Base-by-base conservation (phyloP, 148 eudicot genomes). In the Persicaria tinctoria region DNA sequence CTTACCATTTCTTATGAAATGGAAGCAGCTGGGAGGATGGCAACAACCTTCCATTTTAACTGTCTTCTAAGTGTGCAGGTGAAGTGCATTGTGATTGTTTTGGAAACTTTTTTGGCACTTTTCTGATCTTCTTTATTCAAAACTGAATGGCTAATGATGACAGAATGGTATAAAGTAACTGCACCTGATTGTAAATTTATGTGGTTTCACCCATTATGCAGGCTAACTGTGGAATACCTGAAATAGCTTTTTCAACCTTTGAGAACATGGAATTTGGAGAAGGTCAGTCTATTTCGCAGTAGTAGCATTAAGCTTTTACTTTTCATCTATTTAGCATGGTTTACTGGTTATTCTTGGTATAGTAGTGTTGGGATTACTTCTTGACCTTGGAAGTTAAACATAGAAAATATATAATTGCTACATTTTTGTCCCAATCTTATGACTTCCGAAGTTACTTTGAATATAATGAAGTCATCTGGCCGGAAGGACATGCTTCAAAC, bases 151-250 rank as follows among this genome's bases (percentile, higher is more conserved):
- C 70, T 66, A 4, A 3, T 13, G 70, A 41, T 41, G 70, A 41
- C 70, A 38, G 68, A 8, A 27, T 62, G 68, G 45, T 59, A 8
- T 8, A n/a, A 55, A 0, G 59, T 66, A 14, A 44, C 44, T 41
- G 70, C 17, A 44, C 3, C 70, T 66, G 48, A 66, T 14, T 66
- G 48, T 66, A 66, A 66, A 12, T 38, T 4, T 32, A 13, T 66
- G 46, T 75, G 47, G 73, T 9, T 44, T 80, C 53, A 10, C 20
- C n/a, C 77, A 16, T 47, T 47, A 14, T 80, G 68, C 76, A 94
- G 97, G 98, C 98, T 63, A 91, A 86, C 79, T 92, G 98, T 79
- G 97, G 97, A 77, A 92, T 92, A 81, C 98, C 98, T 77, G 98
- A 94, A 81, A 84, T 94, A 47, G 90, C 98, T 8, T 82, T 87